A percentile compares a stretch with the other conserved stretches of the same genome.
These are phyloP conservation scores for Solanum lignicaule DNA, from an alignment of 257 asterid genomes.

Conservation along the genomic window DNA sequence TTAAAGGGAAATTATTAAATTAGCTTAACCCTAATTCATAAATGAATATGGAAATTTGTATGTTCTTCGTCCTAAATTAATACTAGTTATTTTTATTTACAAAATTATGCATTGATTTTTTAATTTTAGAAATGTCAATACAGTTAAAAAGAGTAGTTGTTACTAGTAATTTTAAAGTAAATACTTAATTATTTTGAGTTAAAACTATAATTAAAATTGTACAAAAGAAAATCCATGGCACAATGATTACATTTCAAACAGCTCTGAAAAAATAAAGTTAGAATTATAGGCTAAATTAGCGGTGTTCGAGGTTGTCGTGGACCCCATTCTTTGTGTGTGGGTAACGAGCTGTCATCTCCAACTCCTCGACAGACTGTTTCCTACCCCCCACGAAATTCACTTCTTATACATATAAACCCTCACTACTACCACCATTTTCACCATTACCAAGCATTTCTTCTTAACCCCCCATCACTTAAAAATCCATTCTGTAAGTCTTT, in stretches of 20 bases:
- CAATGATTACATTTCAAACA: neutral
- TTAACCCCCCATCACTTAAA: neutral
- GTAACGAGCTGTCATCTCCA: neutral
- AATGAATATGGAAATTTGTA: neutral
- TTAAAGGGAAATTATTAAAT: neutral
- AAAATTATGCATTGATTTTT: neutral
- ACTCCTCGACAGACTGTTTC: neutral
- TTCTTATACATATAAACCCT: neutral
- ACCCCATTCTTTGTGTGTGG: neutral
- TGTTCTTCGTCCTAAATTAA: neutral
- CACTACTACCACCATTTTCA: neutral
- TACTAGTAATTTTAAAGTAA: neutral
- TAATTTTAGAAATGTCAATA: neutral
- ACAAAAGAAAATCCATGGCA: neutral
- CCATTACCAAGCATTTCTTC: neutral
- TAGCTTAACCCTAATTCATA: neutral
- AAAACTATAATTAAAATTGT: neutral
- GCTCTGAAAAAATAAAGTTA: neutral
- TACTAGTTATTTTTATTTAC: neutral
- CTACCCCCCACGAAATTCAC: neutral
- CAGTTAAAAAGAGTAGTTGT: neutral
- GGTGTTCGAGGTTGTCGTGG: slow-evolving; percentile 1
- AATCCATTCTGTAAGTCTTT: neutral
- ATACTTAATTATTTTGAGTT: neutral
- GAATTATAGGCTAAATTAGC: slow-evolving; percentile 2